Percentiles rank a stretch among this genome's conserved stretches.
These are phyloP conservation scores for Truncatella angustata DNA, from an alignment of 2,329 filamentous ascomycete genomes.

Conservation along the genomic window DNA sequence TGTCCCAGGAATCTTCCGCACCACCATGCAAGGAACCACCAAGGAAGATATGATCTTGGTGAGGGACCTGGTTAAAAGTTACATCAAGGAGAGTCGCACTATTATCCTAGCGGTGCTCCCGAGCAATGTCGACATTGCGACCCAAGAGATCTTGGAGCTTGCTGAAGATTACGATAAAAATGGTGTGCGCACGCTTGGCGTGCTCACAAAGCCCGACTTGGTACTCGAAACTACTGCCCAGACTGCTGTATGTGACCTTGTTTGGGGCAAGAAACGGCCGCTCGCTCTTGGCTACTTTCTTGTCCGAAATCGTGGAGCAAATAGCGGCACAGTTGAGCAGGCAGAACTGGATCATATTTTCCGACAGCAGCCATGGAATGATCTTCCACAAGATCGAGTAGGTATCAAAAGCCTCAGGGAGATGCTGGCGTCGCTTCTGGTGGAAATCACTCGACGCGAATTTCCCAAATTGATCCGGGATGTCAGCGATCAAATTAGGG, in stretches of 20 bases:
- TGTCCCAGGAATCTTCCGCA: slow-evolving; percentile 13
- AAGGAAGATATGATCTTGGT: slow-evolving; percentile 14
- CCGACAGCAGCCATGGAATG: background rate
- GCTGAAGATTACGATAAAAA: slow-evolving; percentile 36
- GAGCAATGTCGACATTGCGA: slow-evolving; percentile 38
- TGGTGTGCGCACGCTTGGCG: slow-evolving; percentile 41
- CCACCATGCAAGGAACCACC: slow-evolving; percentile 8
- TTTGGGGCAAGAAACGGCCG: slow-evolving; percentile 32
- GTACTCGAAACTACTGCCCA: slow-evolving; percentile 36
- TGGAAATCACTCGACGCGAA: slow-evolving; percentile 24
- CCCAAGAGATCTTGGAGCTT: slow-evolving; percentile 37
- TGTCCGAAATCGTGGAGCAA: slow-evolving; percentile 41
- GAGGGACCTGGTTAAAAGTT: slow-evolving; percentile 23
- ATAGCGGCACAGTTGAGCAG: slow-evolving; percentile 15
- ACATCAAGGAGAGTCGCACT: slow-evolving; percentile 42
- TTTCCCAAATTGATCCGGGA: slow-evolving; percentile 26
- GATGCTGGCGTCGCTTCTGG: background rate
- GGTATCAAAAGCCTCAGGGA: background rate
- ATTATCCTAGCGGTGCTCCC: slow-evolving; percentile 47
- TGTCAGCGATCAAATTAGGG: slow-evolving; percentile 11
- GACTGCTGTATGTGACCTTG: slow-evolving; percentile 34
- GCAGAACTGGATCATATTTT: background rate
- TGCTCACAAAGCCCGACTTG: slow-evolving; percentile 60
- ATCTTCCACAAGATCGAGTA: background rate
- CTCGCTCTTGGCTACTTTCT: slow-evolving; percentile 43